Percentiles rank a stretch among this genome's conserved stretches.
These are phyloP conservation scores for Penicillium alfredii DNA, from an alignment of 495 filamentous ascomycete species.

Conservation along the genomic window DNA sequence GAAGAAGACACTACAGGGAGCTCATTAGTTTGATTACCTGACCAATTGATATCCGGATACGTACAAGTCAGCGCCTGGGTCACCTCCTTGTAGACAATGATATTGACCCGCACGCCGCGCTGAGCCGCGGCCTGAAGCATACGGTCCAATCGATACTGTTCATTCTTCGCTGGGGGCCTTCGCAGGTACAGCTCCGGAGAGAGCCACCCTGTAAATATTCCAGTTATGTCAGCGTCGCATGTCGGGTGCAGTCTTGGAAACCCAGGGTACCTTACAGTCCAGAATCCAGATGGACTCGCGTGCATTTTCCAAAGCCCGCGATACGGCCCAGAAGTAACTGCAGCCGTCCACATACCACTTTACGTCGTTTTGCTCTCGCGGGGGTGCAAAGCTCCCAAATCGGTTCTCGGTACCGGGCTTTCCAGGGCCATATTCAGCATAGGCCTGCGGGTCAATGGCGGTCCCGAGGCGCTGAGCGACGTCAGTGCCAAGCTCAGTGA, in stretches of 20 bases:
- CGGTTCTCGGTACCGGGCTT: constrained; percentile 53
- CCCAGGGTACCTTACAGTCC: constrained; percentile 49
- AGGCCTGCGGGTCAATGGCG: constrained; percentile 45
- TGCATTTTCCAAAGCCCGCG: constrained; percentile 75
- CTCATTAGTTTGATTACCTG: background rate
- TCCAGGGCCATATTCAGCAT: constrained; percentile 41
- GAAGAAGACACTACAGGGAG: constrained; percentile 58
- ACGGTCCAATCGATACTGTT: constrained; percentile 80
- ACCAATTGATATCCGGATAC: constrained; percentile 25
- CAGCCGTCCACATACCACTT: constrained; percentile 97
- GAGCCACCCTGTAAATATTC: constrained; percentile 60
- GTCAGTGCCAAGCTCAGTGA: constrained; percentile 46
- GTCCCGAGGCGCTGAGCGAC: constrained; percentile 45
- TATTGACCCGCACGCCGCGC: constrained; percentile 78
- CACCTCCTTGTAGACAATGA: constrained; percentile 95
- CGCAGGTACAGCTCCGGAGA: constrained; percentile 86
- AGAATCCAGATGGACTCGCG: constrained; percentile 85
- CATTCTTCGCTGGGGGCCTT: constrained; percentile 73
- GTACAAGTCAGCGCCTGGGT: constrained; percentile 78
- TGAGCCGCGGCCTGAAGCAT: constrained; percentile 85
- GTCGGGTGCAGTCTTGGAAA: too few species aligned
- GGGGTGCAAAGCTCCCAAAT: constrained; percentile 76
- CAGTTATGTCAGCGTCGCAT: too few species aligned
- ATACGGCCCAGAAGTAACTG: constrained; percentile 88
- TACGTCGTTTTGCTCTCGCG: constrained; percentile 54